Conservation (phyloP, 1,284 basidiomycete genomes). For the Microbotryomycetes sp. region DNA sequence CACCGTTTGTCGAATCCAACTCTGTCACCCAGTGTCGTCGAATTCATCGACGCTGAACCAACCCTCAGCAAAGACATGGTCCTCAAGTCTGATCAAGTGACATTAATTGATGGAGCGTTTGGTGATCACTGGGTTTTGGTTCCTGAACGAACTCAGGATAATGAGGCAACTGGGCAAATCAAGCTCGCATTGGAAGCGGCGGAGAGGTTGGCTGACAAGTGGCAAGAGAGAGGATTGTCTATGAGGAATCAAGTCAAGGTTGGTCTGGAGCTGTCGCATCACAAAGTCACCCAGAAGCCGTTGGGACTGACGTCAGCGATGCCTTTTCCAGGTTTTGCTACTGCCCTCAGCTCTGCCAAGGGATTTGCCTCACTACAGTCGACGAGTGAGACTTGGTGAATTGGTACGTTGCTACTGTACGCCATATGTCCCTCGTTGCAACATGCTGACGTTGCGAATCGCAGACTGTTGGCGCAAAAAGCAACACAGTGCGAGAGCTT, state of each 20-base stretch:
- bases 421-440: too few species aligned
- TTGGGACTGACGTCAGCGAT: too few species aligned
- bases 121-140: slow-evolving; percentile 20
- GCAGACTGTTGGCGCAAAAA: background rate
- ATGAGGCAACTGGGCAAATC: background rate
- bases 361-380: slow-evolving; percentile 17
- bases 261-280: background rate
- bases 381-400: slow-evolving; percentile 7
- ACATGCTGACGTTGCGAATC: too few species aligned
- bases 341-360: slow-evolving; percentile 16
- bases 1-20: background rate
- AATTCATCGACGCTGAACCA: background rate
- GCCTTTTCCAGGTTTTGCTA: slow-evolving; percentile 15
- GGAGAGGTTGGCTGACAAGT: background rate
- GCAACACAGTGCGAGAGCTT: too few species aligned
- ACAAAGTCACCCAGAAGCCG: background rate
- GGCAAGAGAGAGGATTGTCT: slow-evolving; percentile 18
- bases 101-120: background rate
- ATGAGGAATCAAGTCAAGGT: slow-evolving; percentile 18
- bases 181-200: slow-evolving; percentile 15
- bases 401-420: background rate
- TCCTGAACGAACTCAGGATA: background rate
- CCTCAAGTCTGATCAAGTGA: background rate
- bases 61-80: background rate
- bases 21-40: background rate